These are phyloP conservation scores for Cercis canadensis DNA, from an alignment of 306 rosid genomes.

Conservation along the genomic window DNA sequence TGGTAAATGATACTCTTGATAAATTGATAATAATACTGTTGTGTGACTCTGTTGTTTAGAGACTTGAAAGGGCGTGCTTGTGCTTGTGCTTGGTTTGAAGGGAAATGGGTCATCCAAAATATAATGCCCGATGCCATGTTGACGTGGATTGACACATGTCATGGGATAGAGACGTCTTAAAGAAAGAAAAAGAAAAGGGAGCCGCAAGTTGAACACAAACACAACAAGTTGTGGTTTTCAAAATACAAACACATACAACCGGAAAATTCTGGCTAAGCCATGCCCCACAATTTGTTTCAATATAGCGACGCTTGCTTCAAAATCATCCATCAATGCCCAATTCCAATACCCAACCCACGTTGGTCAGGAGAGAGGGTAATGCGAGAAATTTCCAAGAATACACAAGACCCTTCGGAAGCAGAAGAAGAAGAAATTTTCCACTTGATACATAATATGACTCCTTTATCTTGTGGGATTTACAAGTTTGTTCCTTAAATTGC, in stretches of 20 bases:
- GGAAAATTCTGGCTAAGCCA: slow-evolving; percentile 59
- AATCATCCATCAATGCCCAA: slow-evolving; percentile 41
- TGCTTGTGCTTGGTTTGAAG: too few relatives aligned
- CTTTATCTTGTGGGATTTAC: slow-evolving; percentile 30
- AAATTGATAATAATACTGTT: too few relatives aligned
- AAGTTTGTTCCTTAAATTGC: slow-evolving; percentile 35
- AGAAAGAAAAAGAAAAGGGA: slow-evolving; percentile 2
- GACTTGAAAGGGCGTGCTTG: too few relatives aligned
- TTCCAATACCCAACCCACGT: slow-evolving; percentile 25
- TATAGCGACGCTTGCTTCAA: slow-evolving; percentile 39
- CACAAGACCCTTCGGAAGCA: slow-evolving; percentile 29
- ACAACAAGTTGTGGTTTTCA: slow-evolving; percentile 47
- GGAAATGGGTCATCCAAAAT: neutral
- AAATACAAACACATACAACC: slow-evolving; percentile 42
- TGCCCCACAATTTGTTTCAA: slow-evolving; percentile 60
- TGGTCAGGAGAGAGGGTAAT: slow-evolving; percentile 41
- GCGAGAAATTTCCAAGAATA: slow-evolving; percentile 27
- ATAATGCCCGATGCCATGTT: slow-evolving; percentile 16
- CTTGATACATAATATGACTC: neutral
- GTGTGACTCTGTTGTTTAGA: too few relatives aligned
- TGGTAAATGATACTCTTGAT: too few relatives aligned
- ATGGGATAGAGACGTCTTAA: neutral
- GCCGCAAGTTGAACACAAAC: slow-evolving; percentile 41
- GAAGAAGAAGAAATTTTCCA: slow-evolving; percentile 38
- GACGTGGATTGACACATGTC: slow-evolving; percentile 39